These are phyloP conservation scores for Aspergillus novofumigatus DNA, from an alignment of 2,329 filamentous ascomycete species.

Conservation along the genomic window DNA sequence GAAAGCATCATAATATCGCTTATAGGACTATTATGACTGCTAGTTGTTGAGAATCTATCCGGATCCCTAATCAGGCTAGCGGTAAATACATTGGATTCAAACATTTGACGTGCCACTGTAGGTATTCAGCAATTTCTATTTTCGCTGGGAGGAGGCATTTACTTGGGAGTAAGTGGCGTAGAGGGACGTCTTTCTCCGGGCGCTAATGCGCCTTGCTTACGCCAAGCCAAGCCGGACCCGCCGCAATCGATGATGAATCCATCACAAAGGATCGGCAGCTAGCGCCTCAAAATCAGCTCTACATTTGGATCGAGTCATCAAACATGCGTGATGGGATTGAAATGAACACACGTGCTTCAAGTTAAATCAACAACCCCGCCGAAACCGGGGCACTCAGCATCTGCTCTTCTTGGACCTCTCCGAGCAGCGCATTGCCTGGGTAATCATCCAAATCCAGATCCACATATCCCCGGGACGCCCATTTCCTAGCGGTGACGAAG, in stretches of 20 bases:
- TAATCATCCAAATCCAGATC: slow-evolving; percentile 19
- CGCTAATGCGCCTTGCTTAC: slow-evolving; percentile 11
- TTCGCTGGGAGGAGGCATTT: neutral
- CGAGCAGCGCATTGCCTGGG: slow-evolving; percentile 20
- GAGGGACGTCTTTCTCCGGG: neutral
- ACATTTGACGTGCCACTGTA: no score
- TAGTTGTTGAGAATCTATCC: no score
- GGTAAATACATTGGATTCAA: no score
- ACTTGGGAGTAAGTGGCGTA: no score
- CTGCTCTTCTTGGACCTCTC: slow-evolving; percentile 25
- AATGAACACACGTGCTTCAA: slow-evolving; percentile 1
- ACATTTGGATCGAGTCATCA: neutral
- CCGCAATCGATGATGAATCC: neutral
- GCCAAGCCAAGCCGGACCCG: neutral
- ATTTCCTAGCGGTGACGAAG: no score
- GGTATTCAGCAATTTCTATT: neutral
- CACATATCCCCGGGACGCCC: no score
- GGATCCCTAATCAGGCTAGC: no score
- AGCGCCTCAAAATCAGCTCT: neutral
- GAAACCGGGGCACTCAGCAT: slow-evolving; percentile 19
- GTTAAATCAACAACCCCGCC: slow-evolving; percentile 18
- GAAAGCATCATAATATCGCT: no score
- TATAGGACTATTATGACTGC: no score
- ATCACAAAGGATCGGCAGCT: neutral
- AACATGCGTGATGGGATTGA: neutral